Evolutionary conservation across 139 green algal genomes (phyloP).

Genomic region (Chlorella sp.): DNA sequence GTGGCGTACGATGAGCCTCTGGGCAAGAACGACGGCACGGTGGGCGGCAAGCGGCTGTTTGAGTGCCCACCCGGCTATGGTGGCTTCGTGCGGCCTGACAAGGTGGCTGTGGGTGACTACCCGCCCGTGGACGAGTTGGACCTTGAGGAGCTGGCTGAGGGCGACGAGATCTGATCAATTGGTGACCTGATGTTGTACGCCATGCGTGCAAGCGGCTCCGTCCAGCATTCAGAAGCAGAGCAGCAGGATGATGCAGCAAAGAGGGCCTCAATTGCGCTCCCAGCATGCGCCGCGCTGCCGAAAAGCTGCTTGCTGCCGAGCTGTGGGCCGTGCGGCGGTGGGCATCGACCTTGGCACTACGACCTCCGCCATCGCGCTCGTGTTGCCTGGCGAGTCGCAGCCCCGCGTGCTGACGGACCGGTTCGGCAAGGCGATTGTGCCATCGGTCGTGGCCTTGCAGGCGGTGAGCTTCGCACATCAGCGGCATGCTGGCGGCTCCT

Average conservation of each 20-base stretch:
- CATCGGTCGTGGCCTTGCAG: not conserved
- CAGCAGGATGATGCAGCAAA: too few relatives aligned
- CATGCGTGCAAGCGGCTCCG: too few relatives aligned
- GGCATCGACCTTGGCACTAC: conserved; percentile 71
- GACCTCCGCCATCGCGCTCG: conserved; percentile 46
- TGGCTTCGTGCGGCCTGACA: conserved; percentile 76
- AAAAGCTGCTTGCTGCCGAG: too few relatives aligned
- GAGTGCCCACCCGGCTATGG: conserved; percentile 61
- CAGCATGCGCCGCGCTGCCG: too few relatives aligned
- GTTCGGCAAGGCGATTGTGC: not conserved
- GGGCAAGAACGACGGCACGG: conserved; percentile 91
- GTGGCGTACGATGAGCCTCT: conserved; percentile 94
- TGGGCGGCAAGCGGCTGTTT: conserved; percentile 68
- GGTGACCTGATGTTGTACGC: too few relatives aligned
- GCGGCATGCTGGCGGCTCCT: too few relatives aligned
- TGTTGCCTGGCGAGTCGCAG: conserved; percentile 14
- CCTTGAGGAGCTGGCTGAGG: conserved; percentile 44
- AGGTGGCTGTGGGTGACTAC: conserved; percentile 77
- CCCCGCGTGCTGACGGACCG: conserved; percentile 15
- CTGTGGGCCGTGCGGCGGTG: conserved; percentile 12
- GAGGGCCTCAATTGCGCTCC: too few relatives aligned
- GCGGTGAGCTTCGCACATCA: too few relatives aligned
- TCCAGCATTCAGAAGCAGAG: too few relatives aligned
- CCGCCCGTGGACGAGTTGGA: conserved; percentile 73
- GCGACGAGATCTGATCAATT: conserved; percentile 82